phyloP scores from a whole-genome alignment of 495 filamentous ascomycete genomes.

The Pseudoneurospora amorphoporcata region DNA sequence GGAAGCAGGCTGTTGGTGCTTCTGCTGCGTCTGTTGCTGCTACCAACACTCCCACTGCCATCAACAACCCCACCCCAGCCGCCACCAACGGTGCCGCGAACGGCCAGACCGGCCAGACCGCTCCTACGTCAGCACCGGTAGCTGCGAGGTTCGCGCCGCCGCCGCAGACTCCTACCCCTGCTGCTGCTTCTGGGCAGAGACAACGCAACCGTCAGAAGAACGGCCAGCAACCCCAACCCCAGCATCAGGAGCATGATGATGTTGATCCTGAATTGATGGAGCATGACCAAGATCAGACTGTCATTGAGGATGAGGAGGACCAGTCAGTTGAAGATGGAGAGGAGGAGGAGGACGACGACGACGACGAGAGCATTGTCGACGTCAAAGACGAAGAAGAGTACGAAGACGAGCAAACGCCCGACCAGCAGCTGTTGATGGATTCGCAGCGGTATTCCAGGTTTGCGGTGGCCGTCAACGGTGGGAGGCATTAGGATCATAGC shows the following conservation, averaged over 20 bases:
- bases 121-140: not conserved
- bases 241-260: not conserved
- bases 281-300: not conserved
- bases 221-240: not conserved
- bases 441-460: not conserved
- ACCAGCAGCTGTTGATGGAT: not conserved
- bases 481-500: no score
- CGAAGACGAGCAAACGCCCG: not conserved
- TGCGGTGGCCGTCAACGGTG: not conserved
- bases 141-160: not conserved
- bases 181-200: not conserved
- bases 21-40: not conserved
- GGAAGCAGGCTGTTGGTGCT: not conserved
- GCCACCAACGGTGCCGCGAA: not conserved
- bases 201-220: not conserved
- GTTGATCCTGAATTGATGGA: not conserved
- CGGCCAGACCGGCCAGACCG: not conserved
- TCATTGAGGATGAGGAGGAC: not conserved
- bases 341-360: not conserved
- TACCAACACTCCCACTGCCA: not conserved
- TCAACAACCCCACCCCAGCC: not conserved
- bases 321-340: not conserved
- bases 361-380: not conserved
- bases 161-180: not conserved
- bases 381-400: constrained; percentile 3